Base-by-base conservation (phyloP, 306 rosid species). In the Cicer arietinum region DNA sequence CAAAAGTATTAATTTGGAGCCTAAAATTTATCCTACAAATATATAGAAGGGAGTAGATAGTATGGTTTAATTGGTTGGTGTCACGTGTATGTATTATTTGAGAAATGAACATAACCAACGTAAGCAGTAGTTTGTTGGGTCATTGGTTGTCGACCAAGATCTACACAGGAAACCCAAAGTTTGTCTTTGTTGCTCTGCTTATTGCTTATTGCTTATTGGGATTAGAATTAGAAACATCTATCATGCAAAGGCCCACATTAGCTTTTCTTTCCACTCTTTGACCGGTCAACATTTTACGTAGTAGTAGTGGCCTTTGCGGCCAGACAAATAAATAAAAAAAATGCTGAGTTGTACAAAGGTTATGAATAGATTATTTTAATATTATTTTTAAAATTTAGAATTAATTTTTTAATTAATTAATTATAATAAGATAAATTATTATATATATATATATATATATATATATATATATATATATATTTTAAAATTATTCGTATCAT, bases 281-380 rank as follows among this genome's bases (percentile, higher is more conserved):
- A 84, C 87, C 67, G 17, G 85, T 84, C 85, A 84, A 78, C 43
- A 12, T 30, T 42, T 10, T 14, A 54, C 2, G 35, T 25, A 3
- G 4, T 25, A 25, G 59, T 45, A 22, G 54, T 71, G 57, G 72
- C n/a, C 39, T 59, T 40, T 67, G 46, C 7, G 1, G 61, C 4
- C 46, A 58, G 40, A 73, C 43, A 45, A 44, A 53, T 25, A 35
- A 53, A 52, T 53, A 63, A 79, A 71, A 43, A 60, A 77, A 56
- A 44, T 14, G 16, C 16, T 14, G 16, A 14, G 16, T 14, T 14
- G 16, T 14, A 14, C 16, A n/a, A n/a, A 25, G 2, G 0, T 25
- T 3, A 25, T 25, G 35, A 25, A 25, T 25, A 25, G 4, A 25
- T 25, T 3, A 25, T 4, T 2, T 25, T 25, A 25, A 25, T 2